These are phyloP conservation scores for Mycena rebaudengoi DNA, from an alignment of 768 basidiomycete species.

Conservation along the genomic window DNA sequence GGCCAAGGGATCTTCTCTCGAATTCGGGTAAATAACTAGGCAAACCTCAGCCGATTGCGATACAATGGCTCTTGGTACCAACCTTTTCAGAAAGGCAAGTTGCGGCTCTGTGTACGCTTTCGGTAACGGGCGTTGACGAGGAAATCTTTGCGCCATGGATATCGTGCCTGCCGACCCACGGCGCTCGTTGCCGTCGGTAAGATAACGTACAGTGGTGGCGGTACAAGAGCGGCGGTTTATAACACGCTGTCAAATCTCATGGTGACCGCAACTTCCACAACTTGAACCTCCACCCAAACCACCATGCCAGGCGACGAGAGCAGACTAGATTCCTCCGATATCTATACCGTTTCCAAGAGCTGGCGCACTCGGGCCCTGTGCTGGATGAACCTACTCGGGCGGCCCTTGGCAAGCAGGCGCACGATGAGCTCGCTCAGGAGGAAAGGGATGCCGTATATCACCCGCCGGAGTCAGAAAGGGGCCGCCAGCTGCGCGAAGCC, in stretches of 20 bases:
- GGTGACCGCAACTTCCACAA: too few relatives aligned
- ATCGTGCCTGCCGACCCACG: too few relatives aligned
- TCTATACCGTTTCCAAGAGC: neutral
- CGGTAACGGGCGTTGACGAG: constrained; percentile 11
- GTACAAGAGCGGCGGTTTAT: too few relatives aligned
- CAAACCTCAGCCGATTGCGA: constrained; percentile 12
- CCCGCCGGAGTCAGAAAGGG: neutral
- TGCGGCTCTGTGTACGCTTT: constrained; percentile 23
- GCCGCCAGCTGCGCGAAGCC: constrained; percentile 2
- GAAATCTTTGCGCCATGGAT: constrained; percentile 8
- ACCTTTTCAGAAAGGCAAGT: constrained; percentile 19
- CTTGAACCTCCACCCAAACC: too few relatives aligned
- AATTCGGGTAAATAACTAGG: constrained; percentile 60
- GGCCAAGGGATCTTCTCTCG: constrained; percentile 65
- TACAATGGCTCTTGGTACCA: neutral
- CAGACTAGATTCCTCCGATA: too few relatives aligned
- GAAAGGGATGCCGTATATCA: constrained; percentile 2
- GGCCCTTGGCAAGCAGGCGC: neutral
- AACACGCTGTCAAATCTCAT: too few relatives aligned
- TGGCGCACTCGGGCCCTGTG: neutral
- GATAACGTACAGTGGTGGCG: too few relatives aligned
- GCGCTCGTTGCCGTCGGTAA: too few relatives aligned
- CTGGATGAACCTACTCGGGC: neutral
- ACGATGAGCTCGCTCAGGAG: neutral
- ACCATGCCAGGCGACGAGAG: too few relatives aligned